phyloP scores from a whole-genome alignment of 768 basidiomycete species.

The Leccinum broughii region DNA sequence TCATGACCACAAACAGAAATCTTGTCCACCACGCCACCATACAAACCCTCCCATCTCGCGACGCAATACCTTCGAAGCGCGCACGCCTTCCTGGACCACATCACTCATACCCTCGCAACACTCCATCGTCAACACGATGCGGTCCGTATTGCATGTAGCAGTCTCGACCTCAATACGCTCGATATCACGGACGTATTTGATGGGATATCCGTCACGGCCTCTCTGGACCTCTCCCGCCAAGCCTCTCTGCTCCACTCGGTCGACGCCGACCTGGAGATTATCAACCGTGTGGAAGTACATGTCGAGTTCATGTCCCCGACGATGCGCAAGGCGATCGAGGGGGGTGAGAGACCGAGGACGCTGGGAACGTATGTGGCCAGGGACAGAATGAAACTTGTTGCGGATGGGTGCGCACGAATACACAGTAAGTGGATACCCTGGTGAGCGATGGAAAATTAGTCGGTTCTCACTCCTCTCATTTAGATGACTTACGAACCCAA shows the following conservation, averaged over 20 bases:
- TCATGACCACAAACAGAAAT: constrained; percentile 41
- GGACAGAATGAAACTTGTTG: constrained; percentile 79
- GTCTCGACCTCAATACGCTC: constrained; percentile 72
- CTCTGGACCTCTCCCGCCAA: constrained; percentile 68
- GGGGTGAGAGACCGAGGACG: constrained; percentile 65
- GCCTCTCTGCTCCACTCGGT: constrained; percentile 59
- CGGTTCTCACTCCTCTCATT: background rate
- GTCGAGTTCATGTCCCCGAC: constrained; percentile 71
- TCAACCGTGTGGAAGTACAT: constrained; percentile 66
- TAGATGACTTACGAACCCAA: constrained; percentile 59
- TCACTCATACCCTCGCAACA: constrained; percentile 50
- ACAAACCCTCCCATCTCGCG: constrained; percentile 65
- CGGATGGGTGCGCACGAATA: constrained; percentile 64
- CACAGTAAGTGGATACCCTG: constrained; percentile 51
- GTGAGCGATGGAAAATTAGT: background rate
- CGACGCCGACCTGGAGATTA: constrained; percentile 71
- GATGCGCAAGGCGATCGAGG: constrained; percentile 68
- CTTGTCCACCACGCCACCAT: constrained; percentile 69
- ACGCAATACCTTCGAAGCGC: constrained; percentile 66
- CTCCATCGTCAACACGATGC: constrained; percentile 70
- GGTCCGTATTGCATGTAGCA: constrained; percentile 68
- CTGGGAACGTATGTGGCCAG: constrained; percentile 80
- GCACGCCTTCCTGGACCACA: constrained; percentile 62
- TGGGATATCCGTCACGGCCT: constrained; percentile 52
- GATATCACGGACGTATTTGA: constrained; percentile 72